These are phyloP conservation scores for Arabis hirsuta DNA, from an alignment of 345 rosid species.

Conservation along the genomic window DNA sequence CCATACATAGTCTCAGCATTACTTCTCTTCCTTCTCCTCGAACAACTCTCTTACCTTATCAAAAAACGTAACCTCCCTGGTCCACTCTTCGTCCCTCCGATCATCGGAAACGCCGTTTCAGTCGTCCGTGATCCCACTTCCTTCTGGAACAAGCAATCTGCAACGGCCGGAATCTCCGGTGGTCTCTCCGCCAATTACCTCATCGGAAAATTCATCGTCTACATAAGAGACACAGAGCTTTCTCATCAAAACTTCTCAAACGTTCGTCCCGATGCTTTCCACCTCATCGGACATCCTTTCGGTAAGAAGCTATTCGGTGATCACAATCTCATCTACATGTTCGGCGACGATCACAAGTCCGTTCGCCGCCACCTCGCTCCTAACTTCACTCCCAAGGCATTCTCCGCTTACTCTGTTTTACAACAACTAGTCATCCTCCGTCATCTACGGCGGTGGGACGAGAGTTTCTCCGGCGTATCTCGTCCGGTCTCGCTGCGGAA, in stretches of 20 bases:
- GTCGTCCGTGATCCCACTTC: slow-evolving; percentile 59
- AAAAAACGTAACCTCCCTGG: slow-evolving; percentile 70
- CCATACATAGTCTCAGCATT: slow-evolving; percentile 47
- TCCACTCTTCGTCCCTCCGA: slow-evolving; percentile 60
- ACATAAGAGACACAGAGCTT: slow-evolving; percentile 63
- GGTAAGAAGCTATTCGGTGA: slow-evolving; percentile 89
- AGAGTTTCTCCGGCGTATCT: slow-evolving; percentile 12
- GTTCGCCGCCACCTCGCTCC: slow-evolving; percentile 85
- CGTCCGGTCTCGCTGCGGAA: slow-evolving; percentile 51
- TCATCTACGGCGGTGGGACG: slow-evolving; percentile 64
- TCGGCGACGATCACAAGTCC: slow-evolving; percentile 82
- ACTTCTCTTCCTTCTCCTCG: slow-evolving; percentile 48
- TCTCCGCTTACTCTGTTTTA: slow-evolving; percentile 64
- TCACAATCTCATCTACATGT: slow-evolving; percentile 81
- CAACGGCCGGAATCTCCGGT: slow-evolving; percentile 26
- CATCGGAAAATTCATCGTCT: slow-evolving; percentile 70
- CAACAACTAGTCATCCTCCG: slow-evolving; percentile 71
- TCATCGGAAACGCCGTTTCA: slow-evolving; percentile 64
- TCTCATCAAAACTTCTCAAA: slow-evolving; percentile 74
- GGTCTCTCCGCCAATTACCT: slow-evolving; percentile 77
- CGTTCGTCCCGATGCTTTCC: slow-evolving; percentile 83
- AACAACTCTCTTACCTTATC: slow-evolving; percentile 62
- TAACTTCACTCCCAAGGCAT: slow-evolving; percentile 74
- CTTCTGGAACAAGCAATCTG: slow-evolving; percentile 78
- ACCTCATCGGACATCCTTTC: slow-evolving; percentile 78